Percentiles rank a stretch among this genome's conserved stretches.
phyloP scores from a whole-genome alignment of 352 stramenopile species.

The Phytophthora aleatoria region DNA sequence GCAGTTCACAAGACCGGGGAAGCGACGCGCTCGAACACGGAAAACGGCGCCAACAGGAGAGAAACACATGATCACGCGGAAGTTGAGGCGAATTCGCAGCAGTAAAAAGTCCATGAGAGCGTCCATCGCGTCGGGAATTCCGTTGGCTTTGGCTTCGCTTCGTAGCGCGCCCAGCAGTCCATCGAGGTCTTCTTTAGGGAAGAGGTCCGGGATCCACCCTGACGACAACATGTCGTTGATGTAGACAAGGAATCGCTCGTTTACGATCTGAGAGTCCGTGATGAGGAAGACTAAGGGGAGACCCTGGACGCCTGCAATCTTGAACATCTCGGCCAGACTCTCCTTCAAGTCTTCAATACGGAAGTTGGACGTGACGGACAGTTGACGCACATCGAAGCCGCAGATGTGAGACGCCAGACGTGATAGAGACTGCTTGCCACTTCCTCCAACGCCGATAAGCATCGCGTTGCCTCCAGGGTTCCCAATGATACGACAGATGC shows the following conservation, averaged over 20 bases:
- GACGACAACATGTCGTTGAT: slow-evolving; percentile 97
- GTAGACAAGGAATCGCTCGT: slow-evolving; percentile 98
- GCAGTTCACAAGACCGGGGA: slow-evolving; percentile 97
- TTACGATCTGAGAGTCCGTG: slow-evolving; percentile 98
- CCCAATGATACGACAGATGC: slow-evolving; percentile 96
- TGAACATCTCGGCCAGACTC: slow-evolving; percentile 96
- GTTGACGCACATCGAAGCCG: slow-evolving; percentile 95
- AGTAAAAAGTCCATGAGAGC: slow-evolving; percentile 97
- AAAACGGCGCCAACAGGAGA: slow-evolving; percentile 97
- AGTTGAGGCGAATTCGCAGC: slow-evolving; percentile 92
- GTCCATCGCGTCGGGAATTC: slow-evolving; percentile 93
- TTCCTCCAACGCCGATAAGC: slow-evolving; percentile 97
- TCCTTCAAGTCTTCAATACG: slow-evolving; percentile 97
- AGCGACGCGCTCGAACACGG: slow-evolving; percentile 94
- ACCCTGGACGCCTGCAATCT: slow-evolving; percentile 93
- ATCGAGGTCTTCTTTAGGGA: slow-evolving; percentile 97
- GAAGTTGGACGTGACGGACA: slow-evolving; percentile 96
- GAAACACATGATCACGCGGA: slow-evolving; percentile 98
- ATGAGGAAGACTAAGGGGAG: slow-evolving; percentile 97
- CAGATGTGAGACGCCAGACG: slow-evolving; percentile 96
- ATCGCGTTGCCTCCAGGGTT: slow-evolving; percentile 97
- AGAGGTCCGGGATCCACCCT: slow-evolving; percentile 97
- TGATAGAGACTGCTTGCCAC: slow-evolving; percentile 97
- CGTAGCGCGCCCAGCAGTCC: slow-evolving; percentile 89
- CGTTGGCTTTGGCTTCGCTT: slow-evolving; percentile 95